Base-by-base conservation (phyloP, 805 yeast species). In the Tetrapisispora namnaoensis region DNA sequence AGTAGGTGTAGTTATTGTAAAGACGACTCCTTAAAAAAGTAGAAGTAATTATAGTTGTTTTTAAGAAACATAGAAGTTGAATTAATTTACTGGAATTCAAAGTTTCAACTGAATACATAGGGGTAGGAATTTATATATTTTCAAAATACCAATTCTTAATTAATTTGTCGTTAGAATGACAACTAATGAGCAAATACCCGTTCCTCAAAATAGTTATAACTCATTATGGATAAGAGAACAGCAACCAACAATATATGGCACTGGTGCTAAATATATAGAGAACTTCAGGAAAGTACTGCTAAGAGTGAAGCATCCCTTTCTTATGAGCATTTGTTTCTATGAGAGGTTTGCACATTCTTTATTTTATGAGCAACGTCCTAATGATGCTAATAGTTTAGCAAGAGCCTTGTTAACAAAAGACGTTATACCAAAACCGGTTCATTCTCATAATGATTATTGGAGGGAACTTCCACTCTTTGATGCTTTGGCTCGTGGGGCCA, bases 401-500 rank as follows among this genome's bases (percentile, higher is more conserved):
- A 30, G 11, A 6, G 7, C 17, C 4, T 13, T 20, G 9, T 46
- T 62, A 42, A 62, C 62, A 22, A 58, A 52, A 44, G 55, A 59
- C 43, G 66, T 62, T 2, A 45, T 50, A 4, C 57, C 57, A 1
- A 37, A 59, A 9, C 48, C 56, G 5, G 68, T 81, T 22, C 88
- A 82, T 58, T 79, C 86, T 1, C 88, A 82, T 59, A 82, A 82
- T 57, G 87, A 82, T 59, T 83, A 82, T 61, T 79, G 84, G 83
- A 66, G 87, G 56, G 51, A 58, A 3, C 56, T 67, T 4, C 87
- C 87, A 0, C 66, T 82, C 3, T 70, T 76, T 46, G 82, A 80
- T 51, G 87, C 86, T 0, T 60, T 73, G 13, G 55, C 60, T 4
- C 52, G 58, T 21, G 89, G 87, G 2, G 71, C 76, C 36, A 69